These are phyloP conservation scores for Camellia oleifera DNA, from an alignment of 179 eudicot species.

Conservation along the genomic window DNA sequence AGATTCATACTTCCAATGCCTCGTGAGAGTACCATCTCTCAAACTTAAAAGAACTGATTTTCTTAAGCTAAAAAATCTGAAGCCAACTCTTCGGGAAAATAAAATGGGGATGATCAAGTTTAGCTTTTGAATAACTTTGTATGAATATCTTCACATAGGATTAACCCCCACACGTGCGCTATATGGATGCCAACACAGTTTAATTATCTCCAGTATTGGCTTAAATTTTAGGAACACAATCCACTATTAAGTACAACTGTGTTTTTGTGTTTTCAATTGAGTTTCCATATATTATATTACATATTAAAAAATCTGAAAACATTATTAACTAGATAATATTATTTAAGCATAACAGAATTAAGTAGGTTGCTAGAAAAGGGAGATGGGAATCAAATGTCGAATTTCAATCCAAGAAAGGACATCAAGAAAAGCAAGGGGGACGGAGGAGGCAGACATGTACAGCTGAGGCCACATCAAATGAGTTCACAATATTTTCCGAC, in stretches of 20 bases:
- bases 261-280: too few species aligned
- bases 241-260: too few species aligned
- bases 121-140: background rate
- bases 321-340: too few species aligned
- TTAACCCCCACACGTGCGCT: background rate
- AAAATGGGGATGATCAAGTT: too few species aligned
- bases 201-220: too few species aligned
- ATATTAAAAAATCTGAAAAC: too few species aligned
- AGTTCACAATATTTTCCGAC: background rate
- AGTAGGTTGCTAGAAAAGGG: background rate
- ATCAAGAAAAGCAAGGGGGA: background rate
- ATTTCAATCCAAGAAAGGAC: background rate
- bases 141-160: background rate
- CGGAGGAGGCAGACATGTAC: background rate
- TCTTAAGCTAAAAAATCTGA: background rate
- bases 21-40: background rate
- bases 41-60: background rate
- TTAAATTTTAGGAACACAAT: too few species aligned
- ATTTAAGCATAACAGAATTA: too few species aligned
- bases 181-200: too few species aligned
- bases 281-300: too few species aligned
- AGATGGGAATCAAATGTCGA: background rate
- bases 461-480: background rate
- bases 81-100: too few species aligned
- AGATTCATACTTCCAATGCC: background rate